Conservation (phyloP, 2,329 filamentous ascomycete species). For the Bertia moriformis region DNA sequence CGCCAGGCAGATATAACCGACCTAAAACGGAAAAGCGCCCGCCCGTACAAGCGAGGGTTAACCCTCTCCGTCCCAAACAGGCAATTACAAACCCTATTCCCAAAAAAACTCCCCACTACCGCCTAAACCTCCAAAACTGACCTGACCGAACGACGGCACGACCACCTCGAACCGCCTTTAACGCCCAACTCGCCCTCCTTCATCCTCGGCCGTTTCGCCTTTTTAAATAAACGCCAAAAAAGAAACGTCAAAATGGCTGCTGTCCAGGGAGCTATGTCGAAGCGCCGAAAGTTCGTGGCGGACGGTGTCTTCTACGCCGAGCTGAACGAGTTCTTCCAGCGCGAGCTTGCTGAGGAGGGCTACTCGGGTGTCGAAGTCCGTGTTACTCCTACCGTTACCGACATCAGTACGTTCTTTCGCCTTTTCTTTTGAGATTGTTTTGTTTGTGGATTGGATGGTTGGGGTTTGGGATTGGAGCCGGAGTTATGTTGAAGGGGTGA, state of each 20-base stretch:
- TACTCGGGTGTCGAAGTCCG: slow-evolving; percentile 99
- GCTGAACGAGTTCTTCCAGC: slow-evolving; percentile 99
- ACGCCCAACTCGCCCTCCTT: background rate
- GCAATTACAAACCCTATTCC: background rate
- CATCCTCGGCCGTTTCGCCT: background rate
- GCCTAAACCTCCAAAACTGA: background rate
- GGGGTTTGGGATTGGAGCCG: background rate
- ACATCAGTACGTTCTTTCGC: slow-evolving; percentile 56
- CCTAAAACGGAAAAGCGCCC: too few species aligned
- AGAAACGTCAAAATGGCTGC: slow-evolving; percentile 1
- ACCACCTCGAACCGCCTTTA: too few species aligned
- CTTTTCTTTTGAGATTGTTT: background rate
- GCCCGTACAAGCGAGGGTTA: background rate
- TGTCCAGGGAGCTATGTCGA: slow-evolving; percentile 8
- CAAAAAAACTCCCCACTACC: background rate
- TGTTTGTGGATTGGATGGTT: background rate
- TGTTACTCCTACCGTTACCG: slow-evolving; percentile 98
- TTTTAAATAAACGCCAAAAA: background rate
- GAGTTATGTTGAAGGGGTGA: too few species aligned
- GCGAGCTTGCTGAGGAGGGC: slow-evolving; percentile 98
- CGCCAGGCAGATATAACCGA: too few species aligned
- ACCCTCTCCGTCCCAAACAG: background rate
- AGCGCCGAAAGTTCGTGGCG: slow-evolving; percentile 52
- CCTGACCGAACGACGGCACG: too few species aligned
- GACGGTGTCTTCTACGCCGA: slow-evolving; percentile 99